Evolutionary conservation across 768 basidiomycete species (phyloP).

Genomic region (Collybia mongolica): DNA sequence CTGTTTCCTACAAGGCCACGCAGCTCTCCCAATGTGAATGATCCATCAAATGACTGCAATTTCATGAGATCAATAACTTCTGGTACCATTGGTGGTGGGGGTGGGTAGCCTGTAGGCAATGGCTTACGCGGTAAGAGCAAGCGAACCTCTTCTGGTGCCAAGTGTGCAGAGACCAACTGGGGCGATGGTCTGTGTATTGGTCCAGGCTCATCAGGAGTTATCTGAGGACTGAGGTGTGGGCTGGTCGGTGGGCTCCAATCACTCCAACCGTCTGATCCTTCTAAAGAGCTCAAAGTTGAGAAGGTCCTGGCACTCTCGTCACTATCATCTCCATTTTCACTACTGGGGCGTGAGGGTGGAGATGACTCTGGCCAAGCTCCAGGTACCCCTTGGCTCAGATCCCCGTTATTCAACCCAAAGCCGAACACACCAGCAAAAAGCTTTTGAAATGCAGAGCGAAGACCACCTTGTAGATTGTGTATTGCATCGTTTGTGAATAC

Average conservation of each 20-base stretch:
- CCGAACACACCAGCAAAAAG: constrained; percentile 4
- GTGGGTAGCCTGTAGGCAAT: not conserved
- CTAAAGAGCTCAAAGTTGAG: constrained; percentile 51
- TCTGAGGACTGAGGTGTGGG: constrained; percentile 15
- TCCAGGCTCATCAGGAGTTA: constrained; percentile 19
- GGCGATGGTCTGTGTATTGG: constrained; percentile 32
- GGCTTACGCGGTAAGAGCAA: not conserved
- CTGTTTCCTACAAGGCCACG: constrained; percentile 32
- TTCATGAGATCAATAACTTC: constrained; percentile 34
- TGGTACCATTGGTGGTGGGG: constrained; percentile 13
- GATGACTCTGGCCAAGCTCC: constrained; percentile 19
- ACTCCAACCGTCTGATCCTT: constrained; percentile 32
- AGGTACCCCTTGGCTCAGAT: constrained; percentile 9
- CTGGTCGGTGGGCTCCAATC: constrained; percentile 30
- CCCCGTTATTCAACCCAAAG: not conserved
- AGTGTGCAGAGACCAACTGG: constrained; percentile 9
- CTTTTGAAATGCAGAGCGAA: not conserved
- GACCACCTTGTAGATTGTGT: not conserved
- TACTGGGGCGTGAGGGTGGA: not conserved
- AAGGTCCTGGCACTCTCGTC: constrained; percentile 32
- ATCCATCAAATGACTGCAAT: constrained; percentile 46
- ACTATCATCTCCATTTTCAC: constrained; percentile 13
- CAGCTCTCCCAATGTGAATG: constrained; percentile 37
- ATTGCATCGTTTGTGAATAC: not conserved
- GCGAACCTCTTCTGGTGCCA: constrained; percentile 11